Conservation (phyloP, 1,284 basidiomycete species). For the Naganishia albida region DNA sequence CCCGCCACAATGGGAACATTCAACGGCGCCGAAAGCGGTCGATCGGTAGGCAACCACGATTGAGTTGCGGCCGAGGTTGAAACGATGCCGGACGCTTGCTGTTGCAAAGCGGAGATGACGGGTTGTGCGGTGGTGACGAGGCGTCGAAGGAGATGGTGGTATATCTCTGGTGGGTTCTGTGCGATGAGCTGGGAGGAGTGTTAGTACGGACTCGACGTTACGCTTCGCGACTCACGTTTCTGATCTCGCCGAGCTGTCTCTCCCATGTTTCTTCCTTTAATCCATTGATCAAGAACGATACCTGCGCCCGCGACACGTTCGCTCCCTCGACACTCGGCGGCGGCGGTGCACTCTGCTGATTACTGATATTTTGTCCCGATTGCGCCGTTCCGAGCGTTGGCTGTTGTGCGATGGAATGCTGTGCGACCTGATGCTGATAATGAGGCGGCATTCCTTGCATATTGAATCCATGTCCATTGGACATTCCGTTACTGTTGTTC, state of each 20-base stretch:
- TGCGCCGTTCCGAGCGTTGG: constrained; percentile 26
- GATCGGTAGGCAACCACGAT: constrained; percentile 11
- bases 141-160: constrained; percentile 90
- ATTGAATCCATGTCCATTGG: constrained; percentile 14
- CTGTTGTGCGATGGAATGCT: constrained; percentile 25
- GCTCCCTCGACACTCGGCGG: constrained; percentile 7
- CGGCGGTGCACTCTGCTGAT: neutral
- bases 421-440: constrained; percentile 17
- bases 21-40: constrained; percentile 11
- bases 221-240: constrained; percentile 66
- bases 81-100: constrained; percentile 47
- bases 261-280: constrained; percentile 93
- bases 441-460: neutral
- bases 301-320: constrained; percentile 57
- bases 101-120: constrained; percentile 48
- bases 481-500: neutral
- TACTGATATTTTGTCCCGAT: neutral
- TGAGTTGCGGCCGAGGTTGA: constrained; percentile 38
- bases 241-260: constrained; percentile 84
- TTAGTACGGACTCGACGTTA: too few relatives aligned
- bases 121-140: constrained; percentile 70
- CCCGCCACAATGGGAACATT: constrained; percentile 38
- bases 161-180: constrained; percentile 90
- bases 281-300: constrained; percentile 89
- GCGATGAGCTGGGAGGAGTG: constrained; percentile 71